Evolutionary conservation across 2,329 filamentous ascomycete species (phyloP), one percentile per base, ranked within the genome.

Genomic region (Aaosphaeria arxii): DNA sequence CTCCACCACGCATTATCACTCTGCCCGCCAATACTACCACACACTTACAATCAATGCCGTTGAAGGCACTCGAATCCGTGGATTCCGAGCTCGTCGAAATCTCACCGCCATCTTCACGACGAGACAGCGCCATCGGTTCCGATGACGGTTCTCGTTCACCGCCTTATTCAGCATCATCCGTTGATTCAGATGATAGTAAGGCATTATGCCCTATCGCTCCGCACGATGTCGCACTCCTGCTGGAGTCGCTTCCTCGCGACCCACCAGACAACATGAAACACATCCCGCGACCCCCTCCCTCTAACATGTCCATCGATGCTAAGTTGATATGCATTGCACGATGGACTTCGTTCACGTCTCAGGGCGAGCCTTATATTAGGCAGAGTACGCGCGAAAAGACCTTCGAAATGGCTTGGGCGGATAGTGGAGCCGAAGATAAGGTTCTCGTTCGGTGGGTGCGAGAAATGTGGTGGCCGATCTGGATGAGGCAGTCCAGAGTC

Each of bases 321-420:
- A 60, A 58, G 32, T 51, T 66, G 2, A n/a, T 52, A 31, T 63
- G 62, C 40, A 49, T 64, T 35, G 54, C 56, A 4, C 61, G 62
- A 49, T 65, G 61, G 62, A 65, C 63, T 4, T 42, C 31, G 5
- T 63, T 66, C 55, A 32, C 35, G 47, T 0, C 11, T 30, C 1
- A 59, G 1, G 53, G 60, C 1, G 11, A 30, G 0, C 59, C 53
- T 1, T 57, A 49, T 29, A 50, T 64, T 1, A 40, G 48, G 24
- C 11, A 36, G 11, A 40, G 46, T 5, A 55, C 61, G 4, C 56
- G 55, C 29, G 51, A 56, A n/a, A 63, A 59, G 43, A 49, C 53
- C 11, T 59, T 58, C 29, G 45, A 50, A 5, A 59, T 64, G 48
- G 33, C 41, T 5, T 66, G 59, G 63, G 44, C 47, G 0, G 55